Evolutionary conservation across 192 early-diverging fungal species (phyloP).

Genomic region (Umbelopsis vinacea): DNA sequence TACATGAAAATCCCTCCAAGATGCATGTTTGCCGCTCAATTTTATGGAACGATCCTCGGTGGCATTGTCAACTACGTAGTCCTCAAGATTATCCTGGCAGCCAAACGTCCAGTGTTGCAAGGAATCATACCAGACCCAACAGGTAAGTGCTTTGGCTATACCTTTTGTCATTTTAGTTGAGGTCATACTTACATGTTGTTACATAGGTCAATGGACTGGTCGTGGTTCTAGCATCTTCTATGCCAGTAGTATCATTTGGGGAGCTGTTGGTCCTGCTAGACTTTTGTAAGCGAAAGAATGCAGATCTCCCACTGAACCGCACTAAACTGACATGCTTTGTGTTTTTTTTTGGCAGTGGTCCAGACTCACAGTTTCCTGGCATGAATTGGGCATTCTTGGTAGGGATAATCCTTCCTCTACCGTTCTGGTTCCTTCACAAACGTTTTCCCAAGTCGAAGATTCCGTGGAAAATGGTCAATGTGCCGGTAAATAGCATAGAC

Average conservation of each 20-base stretch:
- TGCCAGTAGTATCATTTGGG: slow-evolving; percentile 47
- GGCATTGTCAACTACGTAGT: slow-evolving; percentile 44
- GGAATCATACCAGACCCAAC: slow-evolving; percentile 37
- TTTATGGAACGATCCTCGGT: slow-evolving; percentile 57
- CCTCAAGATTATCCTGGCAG: not conserved
- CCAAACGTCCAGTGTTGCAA: slow-evolving; percentile 17
- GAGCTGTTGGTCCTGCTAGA: slow-evolving; percentile 34
- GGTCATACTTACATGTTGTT: slow-evolving; percentile 27
- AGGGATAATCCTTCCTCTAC: slow-evolving; percentile 54
- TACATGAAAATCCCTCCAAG: slow-evolving; percentile 76
- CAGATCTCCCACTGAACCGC: not conserved
- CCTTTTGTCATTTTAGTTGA: not conserved
- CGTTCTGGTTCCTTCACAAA: slow-evolving; percentile 54
- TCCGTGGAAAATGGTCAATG: slow-evolving; percentile 46
- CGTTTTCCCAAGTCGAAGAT: slow-evolving; percentile 43
- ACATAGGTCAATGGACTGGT: slow-evolving; percentile 41
- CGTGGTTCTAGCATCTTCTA: slow-evolving; percentile 25
- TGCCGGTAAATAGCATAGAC: slow-evolving; percentile 36
- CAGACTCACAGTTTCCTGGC: slow-evolving; percentile 41
- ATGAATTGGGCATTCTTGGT: slow-evolving; percentile 56
- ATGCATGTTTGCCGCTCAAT: slow-evolving; percentile 64
- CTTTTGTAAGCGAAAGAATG: not conserved
- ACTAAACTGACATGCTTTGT: not conserved
- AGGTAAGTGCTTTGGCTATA: slow-evolving; percentile 17
- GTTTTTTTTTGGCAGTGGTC: slow-evolving; percentile 33